phyloP scores from a whole-genome alignment of 2,329 filamentous ascomycete species.

The Colletotrichum incanum region DNA sequence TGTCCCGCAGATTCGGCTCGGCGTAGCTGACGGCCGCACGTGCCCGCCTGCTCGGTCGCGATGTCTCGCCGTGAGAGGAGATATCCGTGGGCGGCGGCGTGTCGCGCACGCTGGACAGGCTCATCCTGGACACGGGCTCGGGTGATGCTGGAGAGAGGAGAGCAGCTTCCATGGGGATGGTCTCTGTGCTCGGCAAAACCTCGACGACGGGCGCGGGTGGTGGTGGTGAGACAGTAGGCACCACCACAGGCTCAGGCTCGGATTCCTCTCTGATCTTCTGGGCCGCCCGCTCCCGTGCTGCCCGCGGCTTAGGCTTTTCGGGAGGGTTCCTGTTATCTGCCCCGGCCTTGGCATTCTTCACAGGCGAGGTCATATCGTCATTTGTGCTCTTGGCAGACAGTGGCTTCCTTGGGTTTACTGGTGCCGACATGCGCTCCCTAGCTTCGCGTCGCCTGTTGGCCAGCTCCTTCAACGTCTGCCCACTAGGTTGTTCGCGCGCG shows the following conservation, averaged over 20 bases:
- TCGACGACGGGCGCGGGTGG: slow-evolving; percentile 31
- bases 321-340: slow-evolving; percentile 42
- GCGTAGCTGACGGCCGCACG: slow-evolving; percentile 83
- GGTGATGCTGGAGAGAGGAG: slow-evolving; percentile 66
- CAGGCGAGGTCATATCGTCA: slow-evolving; percentile 71
- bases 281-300: slow-evolving; percentile 45
- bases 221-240: slow-evolving; percentile 16
- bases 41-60: slow-evolving; percentile 77
- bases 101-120: slow-evolving; percentile 62
- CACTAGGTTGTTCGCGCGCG: slow-evolving; percentile 50
- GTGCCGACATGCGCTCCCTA: slow-evolving; percentile 51
- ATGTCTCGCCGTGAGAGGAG: slow-evolving; percentile 68
- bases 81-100: slow-evolving; percentile 75
- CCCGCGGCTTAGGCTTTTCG: slow-evolving; percentile 52
- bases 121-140: slow-evolving; percentile 56
- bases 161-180: slow-evolving; percentile 57
- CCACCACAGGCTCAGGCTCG: slow-evolving; percentile 21
- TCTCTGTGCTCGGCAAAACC: slow-evolving; percentile 46
- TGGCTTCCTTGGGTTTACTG: slow-evolving; percentile 60
- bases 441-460: slow-evolving; percentile 59
- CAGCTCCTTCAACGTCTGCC: slow-evolving; percentile 64
- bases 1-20: slow-evolving; percentile 84
- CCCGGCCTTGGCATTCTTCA: slow-evolving; percentile 60
- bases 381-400: slow-evolving; percentile 73
- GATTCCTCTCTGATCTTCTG: slow-evolving; percentile 51